Base-by-base conservation (phyloP, 2,329 filamentous ascomycete genomes). In the Diplocarpon mali region DNA sequence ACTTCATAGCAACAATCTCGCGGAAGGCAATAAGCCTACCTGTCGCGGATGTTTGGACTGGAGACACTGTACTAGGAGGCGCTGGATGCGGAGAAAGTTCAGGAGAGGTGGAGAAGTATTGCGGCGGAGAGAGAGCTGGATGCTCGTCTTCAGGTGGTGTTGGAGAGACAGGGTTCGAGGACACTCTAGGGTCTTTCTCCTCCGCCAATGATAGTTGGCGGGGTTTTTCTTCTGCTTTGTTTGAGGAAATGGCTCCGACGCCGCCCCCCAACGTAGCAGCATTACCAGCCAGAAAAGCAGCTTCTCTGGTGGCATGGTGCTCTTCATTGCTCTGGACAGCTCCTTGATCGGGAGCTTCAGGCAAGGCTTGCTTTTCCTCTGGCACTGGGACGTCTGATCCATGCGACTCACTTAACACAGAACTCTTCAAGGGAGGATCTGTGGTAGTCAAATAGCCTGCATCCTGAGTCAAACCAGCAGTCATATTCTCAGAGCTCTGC, bases 1-100 rank as follows among this genome's bases (percentile, higher is more conserved):
- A 76, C 13, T 75, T 70, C 40, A 92, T 70, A 8, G 75, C 77
- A 56, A 87, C 71, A 49, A 95, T 94, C 46, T 94, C 83, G 40
- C 80, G 76, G 64, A 93, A 89, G 10, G 47, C 42, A 4, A 57
- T 31, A 13, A 60, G 44, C 24, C 46, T 54, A 10, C 42, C 44
- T 13, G 38, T 35, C 11, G 45, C 34, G 4, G 45, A 36, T n/a
- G 34, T 27, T 37, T 43, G 48, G 6, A 44, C 36, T 7, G 52
- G 49, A 9, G 53, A 53, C 1, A 51, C 41, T 8, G 46, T 38
- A 20, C 47, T 51, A 17, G 44, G 48, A 32, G 41, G 41, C 8
- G 48, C 31, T 17, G 40, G 35, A 8, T 49, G 40, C 8, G 45
- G 38, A 35, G 36, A 37, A 28, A 28, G 17, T 28, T 49, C 46